Conservation (phyloP, 1,139 yeast species). For the Casaregolazyma suthepensis region DNA sequence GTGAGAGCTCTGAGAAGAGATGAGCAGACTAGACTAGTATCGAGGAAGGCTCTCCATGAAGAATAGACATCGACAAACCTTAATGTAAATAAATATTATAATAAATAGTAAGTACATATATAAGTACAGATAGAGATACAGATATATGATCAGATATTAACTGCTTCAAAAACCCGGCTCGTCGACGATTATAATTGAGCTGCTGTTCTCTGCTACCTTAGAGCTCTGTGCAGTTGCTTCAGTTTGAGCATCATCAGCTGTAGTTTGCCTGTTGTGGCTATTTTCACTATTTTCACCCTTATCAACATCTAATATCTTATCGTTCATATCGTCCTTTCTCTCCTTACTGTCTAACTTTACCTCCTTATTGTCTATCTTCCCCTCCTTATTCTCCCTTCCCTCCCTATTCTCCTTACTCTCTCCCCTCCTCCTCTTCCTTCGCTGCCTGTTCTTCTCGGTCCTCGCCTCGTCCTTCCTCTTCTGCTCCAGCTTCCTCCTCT, state of each 20-base stretch:
- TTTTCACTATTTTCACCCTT: no score
- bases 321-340: neutral
- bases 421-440: constrained; percentile 15
- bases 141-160: neutral
- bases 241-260: no score
- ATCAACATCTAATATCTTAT: neutral
- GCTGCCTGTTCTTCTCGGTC: constrained; percentile 29
- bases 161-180: neutral
- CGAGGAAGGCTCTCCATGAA: no score
- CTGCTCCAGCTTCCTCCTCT: constrained; percentile 16
- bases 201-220: neutral
- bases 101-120: no score
- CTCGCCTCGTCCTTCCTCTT: constrained; percentile 23
- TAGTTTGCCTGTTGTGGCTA: no score
- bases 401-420: no score
- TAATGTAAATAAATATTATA: neutral
- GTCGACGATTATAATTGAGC: neutral
- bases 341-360: no score
- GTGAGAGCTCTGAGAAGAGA: no score
- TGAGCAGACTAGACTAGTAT: no score
- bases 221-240: no score
- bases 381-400: neutral
- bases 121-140: neutral
- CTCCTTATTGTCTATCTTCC: neutral
- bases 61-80: no score